Conservation (phyloP, 306 rosid species). For the Coriaria nepalensis region DNA sequence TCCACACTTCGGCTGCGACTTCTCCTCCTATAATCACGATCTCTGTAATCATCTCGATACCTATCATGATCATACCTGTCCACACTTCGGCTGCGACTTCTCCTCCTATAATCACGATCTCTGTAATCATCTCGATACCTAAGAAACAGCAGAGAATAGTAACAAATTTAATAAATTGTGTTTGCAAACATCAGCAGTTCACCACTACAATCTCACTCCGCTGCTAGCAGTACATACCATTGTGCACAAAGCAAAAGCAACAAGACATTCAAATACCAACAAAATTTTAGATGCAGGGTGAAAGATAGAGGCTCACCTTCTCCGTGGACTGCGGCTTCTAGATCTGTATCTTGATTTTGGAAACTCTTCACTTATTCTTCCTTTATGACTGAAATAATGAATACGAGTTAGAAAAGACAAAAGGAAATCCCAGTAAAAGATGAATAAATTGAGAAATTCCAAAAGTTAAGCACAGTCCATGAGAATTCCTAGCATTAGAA, state of each 20-base stretch:
- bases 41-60: slow-evolving; percentile 45
- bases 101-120: slow-evolving; percentile 45
- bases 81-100: slow-evolving; percentile 77
- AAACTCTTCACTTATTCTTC: slow-evolving; percentile 48
- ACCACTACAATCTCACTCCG: no score
- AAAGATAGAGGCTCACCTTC: slow-evolving; percentile 25
- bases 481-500: background rate
- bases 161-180: no score
- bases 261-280: no score
- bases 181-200: no score
- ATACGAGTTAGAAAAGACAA: background rate
- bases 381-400: slow-evolving; percentile 53
- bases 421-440: background rate
- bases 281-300: slow-evolving; percentile 3
- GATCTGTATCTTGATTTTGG: slow-evolving; percentile 43
- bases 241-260: no score
- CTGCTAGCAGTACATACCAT: no score
- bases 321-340: slow-evolving; percentile 76
- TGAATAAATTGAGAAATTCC: background rate
- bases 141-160: background rate
- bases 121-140: slow-evolving; percentile 52
- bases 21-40: slow-evolving; percentile 37
- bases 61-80: no score
- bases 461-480: background rate
- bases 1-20: slow-evolving; percentile 66